Evolutionary conservation across 495 filamentous ascomycete genomes (phyloP).

Genomic region (Penicillium mononematosum): DNA sequence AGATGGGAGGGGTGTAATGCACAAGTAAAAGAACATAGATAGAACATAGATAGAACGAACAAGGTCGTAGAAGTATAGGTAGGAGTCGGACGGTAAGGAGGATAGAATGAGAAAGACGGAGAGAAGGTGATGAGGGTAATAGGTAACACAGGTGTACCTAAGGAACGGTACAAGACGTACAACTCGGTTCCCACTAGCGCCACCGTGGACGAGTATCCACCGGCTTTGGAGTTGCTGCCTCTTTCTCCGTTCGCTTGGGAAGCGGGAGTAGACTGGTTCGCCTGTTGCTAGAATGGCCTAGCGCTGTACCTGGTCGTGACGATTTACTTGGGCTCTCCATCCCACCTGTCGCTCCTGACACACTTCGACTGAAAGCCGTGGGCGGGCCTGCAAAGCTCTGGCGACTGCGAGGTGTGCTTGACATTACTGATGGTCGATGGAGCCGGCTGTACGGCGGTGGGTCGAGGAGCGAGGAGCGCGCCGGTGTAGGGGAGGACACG

Average conservation of each 20-base stretch:
- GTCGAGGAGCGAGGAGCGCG: slow-evolving; percentile 32
- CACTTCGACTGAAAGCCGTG: slow-evolving; percentile 37
- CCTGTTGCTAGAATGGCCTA: slow-evolving; percentile 47
- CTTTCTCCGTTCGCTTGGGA: slow-evolving; percentile 35
- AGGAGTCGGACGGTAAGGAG: slow-evolving; percentile 7
- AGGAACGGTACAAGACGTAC: neutral
- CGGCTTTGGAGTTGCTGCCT: slow-evolving; percentile 29
- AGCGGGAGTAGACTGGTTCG: slow-evolving; percentile 51
- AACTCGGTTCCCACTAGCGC: slow-evolving; percentile 17
- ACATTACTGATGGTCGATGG: slow-evolving; percentile 30
- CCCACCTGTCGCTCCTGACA: slow-evolving; percentile 29
- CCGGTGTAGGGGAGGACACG: slow-evolving; percentile 33
- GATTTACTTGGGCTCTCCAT: slow-evolving; percentile 37
- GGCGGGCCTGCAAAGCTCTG: slow-evolving; percentile 41
- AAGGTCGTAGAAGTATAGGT: slow-evolving; percentile 6
- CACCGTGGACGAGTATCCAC: slow-evolving; percentile 41
- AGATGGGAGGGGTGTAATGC: slow-evolving; percentile 17
- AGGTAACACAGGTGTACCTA: slow-evolving; percentile 3
- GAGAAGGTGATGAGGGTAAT: slow-evolving; percentile 2
- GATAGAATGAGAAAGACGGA: slow-evolving; percentile 4
- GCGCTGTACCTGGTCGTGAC: slow-evolving; percentile 43
- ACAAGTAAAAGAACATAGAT: slow-evolving; percentile 9
- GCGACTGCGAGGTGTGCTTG: slow-evolving; percentile 39
- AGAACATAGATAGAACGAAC: slow-evolving; percentile 8
- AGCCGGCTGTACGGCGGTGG: slow-evolving; percentile 47